Evolutionary conservation across 495 filamentous ascomycete species (phyloP).

Genomic region (Haplographium delicatum): DNA sequence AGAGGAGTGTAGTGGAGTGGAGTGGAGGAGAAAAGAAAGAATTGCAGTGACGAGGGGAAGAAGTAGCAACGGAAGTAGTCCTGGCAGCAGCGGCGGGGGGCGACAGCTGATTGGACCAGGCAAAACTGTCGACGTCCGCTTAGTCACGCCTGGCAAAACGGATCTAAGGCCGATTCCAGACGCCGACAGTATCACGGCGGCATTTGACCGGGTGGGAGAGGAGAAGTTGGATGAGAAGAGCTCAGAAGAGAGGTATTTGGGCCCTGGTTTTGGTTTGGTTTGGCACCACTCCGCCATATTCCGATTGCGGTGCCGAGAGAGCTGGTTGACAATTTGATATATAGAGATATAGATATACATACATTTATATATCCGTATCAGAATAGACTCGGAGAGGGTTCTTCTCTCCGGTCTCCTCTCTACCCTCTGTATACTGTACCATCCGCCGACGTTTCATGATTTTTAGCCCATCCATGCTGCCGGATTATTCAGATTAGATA

Average conservation of each 20-base stretch:
- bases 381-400: no score
- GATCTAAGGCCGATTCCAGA: background rate
- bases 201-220: constrained; percentile 9
- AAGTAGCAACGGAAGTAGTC: no score
- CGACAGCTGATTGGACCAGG: no score
- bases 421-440: no score
- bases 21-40: constrained; percentile 26
- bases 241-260: background rate
- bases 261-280: constrained; percentile 5
- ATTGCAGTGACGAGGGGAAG: constrained; percentile 22
- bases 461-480: background rate
- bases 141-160: background rate
- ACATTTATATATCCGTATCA: no score
- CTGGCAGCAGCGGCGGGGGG: no score
- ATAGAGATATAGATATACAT: no score
- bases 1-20: constrained; percentile 20
- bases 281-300: no score
- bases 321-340: no score
- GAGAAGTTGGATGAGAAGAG: background rate
- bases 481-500: constrained; percentile 10
- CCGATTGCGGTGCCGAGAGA: no score
- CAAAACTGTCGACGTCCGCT: background rate
- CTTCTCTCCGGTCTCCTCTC: no score
- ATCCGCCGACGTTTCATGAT: no score
- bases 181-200: constrained; percentile 11